These are phyloP conservation scores for Cryptomeria japonica DNA, from an alignment of 75 land plant genomes.

Conservation along the genomic window DNA sequence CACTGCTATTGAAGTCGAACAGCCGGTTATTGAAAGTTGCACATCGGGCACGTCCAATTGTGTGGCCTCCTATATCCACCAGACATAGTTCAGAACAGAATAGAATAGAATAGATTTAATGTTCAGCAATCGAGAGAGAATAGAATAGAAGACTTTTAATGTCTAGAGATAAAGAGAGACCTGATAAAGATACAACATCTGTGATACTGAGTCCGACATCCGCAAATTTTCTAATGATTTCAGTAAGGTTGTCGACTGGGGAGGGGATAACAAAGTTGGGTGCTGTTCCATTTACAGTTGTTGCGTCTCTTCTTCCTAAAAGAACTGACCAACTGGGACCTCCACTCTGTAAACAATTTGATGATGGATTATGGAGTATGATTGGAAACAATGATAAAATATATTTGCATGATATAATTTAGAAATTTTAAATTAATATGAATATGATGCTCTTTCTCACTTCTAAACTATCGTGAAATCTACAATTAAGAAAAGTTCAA, in stretches of 20 bases:
- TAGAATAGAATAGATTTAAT: too few relatives aligned
- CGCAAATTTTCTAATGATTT: constrained; percentile 45
- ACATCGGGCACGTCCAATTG: constrained; percentile 63
- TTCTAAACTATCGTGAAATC: too few relatives aligned
- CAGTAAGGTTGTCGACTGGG: constrained; percentile 31
- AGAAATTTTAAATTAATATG: too few relatives aligned
- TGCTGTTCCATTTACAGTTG: constrained; percentile 40
- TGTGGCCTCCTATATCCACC: constrained; percentile 55
- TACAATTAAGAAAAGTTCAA: too few relatives aligned
- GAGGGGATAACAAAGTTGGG: constrained; percentile 49
- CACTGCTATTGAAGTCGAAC: constrained; percentile 57
- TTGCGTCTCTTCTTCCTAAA: constrained; percentile 72
- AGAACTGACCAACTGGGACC: constrained; percentile 65
- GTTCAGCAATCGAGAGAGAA: too few relatives aligned
- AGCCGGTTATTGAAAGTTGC: constrained; percentile 47
- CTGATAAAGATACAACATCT: constrained; percentile 74
- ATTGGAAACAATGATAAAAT: too few relatives aligned
- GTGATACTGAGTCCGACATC: constrained; percentile 52
- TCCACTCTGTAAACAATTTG: constrained; percentile 45
- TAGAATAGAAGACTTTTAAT: too few relatives aligned
- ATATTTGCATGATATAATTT: too few relatives aligned
- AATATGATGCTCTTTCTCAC: too few relatives aligned
- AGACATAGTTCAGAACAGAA: background rate
- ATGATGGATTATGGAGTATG: background rate
- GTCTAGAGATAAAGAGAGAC: constrained; percentile 6